Conservation (phyloP, 208 protist species). For the Strigomonas oncopelti region DNA sequence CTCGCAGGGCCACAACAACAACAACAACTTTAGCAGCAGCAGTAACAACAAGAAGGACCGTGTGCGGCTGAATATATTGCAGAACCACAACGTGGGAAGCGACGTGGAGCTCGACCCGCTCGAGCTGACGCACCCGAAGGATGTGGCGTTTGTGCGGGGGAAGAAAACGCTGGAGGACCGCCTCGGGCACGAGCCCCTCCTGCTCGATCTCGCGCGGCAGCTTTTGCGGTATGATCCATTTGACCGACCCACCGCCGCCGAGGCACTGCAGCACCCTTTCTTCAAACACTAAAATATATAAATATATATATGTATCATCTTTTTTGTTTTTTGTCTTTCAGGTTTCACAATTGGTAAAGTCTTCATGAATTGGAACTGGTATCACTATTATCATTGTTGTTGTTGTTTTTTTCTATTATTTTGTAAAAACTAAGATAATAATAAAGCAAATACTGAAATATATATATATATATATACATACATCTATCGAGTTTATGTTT, state of each 20-base stretch:
- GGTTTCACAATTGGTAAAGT: too few species aligned
- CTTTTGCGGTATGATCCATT: conserved; percentile 82
- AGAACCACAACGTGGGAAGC: conserved; percentile 17
- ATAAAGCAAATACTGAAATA: not conserved
- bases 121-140: conserved; percentile 26
- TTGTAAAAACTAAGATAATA: too few species aligned
- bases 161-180: conserved; percentile 61
- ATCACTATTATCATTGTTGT: conserved; percentile 6
- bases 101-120: conserved; percentile 30
- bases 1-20: not conserved
- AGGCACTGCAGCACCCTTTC: conserved; percentile 70
- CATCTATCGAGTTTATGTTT: not conserved
- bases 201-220: conserved; percentile 52
- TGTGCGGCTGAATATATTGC: conserved; percentile 5
- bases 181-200: conserved; percentile 39
- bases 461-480: conserved; percentile 8
- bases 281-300: too few species aligned
- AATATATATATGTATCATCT: too few species aligned
- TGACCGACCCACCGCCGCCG: conserved; percentile 44
- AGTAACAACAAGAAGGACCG: conserved; percentile 19
- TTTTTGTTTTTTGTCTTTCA: too few species aligned
- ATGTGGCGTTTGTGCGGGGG: conserved; percentile 52
- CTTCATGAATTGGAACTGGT: not conserved
- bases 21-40: conserved; percentile 15
- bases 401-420: conserved; percentile 15